A percentile compares a stretch with the other conserved stretches of the same genome.
Conservation (phyloP, 331 rosid genomes). For the Pyracantha coccinea region DNA sequence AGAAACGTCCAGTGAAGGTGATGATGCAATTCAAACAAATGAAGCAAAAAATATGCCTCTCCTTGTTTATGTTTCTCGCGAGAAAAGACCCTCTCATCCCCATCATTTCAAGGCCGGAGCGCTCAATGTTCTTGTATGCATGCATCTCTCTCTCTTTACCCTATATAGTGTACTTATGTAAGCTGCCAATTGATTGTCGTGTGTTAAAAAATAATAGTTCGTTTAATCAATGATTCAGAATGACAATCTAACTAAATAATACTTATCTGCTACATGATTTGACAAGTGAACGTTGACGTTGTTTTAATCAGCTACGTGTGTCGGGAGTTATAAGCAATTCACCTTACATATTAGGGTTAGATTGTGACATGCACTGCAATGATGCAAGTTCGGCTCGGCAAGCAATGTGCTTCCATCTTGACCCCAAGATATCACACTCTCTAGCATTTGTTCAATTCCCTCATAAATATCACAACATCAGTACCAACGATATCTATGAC, state of each 20-base stretch:
- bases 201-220: no score
- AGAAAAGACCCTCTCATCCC: constrained; percentile 32
- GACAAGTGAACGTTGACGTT: not conserved
- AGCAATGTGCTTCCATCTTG: constrained; percentile 80
- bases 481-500: constrained; percentile 64
- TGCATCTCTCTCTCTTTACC: not conserved
- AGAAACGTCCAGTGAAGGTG: not conserved
- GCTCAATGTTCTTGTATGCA: constrained; percentile 43
- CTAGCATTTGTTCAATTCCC: constrained; percentile 78
- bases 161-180: not conserved
- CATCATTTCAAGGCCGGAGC: constrained; percentile 78
- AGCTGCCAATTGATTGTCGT: not conserved
- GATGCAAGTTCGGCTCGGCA: constrained; percentile 60
- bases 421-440: constrained; percentile 45
- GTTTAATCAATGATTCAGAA: no score
- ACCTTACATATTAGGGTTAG: constrained; percentile 61
- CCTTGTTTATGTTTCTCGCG: constrained; percentile 36
- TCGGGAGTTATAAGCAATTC: constrained; percentile 66
- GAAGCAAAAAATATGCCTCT: constrained; percentile 11
- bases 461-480: constrained; percentile 52
- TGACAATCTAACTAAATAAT: not conserved
- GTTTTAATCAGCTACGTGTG: constrained; percentile 41
- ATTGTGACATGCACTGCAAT: constrained; percentile 77
- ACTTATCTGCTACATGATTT: not conserved
- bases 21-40: not conserved